Conservation (phyloP, 2,329 filamentous ascomycete species). For the Aureobasidium melanogenum region DNA sequence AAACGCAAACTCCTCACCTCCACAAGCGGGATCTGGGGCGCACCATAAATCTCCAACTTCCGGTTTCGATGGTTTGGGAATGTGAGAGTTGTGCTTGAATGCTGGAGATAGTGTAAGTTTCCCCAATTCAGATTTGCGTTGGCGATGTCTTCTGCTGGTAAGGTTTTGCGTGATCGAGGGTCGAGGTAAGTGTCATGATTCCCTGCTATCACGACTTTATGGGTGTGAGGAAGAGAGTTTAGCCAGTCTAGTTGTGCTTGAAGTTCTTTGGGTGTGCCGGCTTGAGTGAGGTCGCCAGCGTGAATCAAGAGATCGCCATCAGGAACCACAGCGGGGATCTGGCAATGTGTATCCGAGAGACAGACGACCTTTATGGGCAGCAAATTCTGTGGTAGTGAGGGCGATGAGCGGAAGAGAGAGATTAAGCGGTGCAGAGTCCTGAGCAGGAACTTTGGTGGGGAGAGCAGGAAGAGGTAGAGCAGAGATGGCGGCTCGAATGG, state of each 20-base stretch:
- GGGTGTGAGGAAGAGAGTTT: slow-evolving; percentile 58
- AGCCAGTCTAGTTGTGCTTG: slow-evolving; percentile 84
- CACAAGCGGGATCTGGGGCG: slow-evolving; percentile 71
- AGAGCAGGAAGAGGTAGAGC: slow-evolving; percentile 19
- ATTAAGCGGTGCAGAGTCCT: slow-evolving; percentile 39
- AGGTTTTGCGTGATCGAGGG: slow-evolving; percentile 45
- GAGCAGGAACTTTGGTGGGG: slow-evolving; percentile 34
- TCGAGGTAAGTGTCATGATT: slow-evolving; percentile 90
- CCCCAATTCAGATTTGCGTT: slow-evolving; percentile 52
- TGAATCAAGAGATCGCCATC: slow-evolving; percentile 80
- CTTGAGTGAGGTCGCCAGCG: slow-evolving; percentile 73
- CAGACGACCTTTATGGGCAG: slow-evolving; percentile 68
- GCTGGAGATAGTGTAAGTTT: slow-evolving; percentile 66
- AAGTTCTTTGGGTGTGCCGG: slow-evolving; percentile 62
- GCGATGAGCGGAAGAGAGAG: slow-evolving; percentile 57
- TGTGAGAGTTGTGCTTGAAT: slow-evolving; percentile 53
- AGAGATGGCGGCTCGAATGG: slow-evolving; percentile 19
- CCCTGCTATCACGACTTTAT: slow-evolving; percentile 77
- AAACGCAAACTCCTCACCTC: slow-evolving; percentile 65
- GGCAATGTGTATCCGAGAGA: slow-evolving; percentile 82
- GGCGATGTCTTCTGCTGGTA: slow-evolving; percentile 42
- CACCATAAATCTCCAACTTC: slow-evolving; percentile 65
- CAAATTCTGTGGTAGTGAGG: slow-evolving; percentile 37
- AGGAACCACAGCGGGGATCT: slow-evolving; percentile 45
- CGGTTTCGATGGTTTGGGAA: slow-evolving; percentile 46